Base-by-base conservation (phyloP, 1,284 basidiomycete genomes). In the Phellopilus nigrolimitatus region DNA sequence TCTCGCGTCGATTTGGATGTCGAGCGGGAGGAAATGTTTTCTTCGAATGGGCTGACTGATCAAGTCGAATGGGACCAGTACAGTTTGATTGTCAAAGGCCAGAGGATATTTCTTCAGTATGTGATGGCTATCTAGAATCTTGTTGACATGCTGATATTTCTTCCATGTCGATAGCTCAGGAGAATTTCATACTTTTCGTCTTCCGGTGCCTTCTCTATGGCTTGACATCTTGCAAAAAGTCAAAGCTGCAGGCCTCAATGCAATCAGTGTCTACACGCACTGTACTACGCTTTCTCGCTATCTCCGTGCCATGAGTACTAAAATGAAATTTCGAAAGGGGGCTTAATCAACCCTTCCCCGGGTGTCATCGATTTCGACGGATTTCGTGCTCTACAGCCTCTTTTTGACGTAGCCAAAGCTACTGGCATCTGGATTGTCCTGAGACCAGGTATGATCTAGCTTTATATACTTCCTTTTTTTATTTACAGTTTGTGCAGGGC, bases 101-200 rank as follows among this genome's bases (percentile, higher is more conserved):
- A 55, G 42, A 25, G 53, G 27, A 43, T 55, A 31, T 55, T 55
- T 37, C 38, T 55, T n/a, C 47, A 55, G 53, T 55, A 34, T n/a
- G 48, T 37, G 7, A 7, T 42, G 10, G 39, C 9, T n/a, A n/a
- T n/a, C n/a, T n/a, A n/a, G n/a, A n/a, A n/a, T n/a, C n/a, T n/a
- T n/a, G n/a, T n/a, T n/a, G 27, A 19, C 8, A 33, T 47, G 33
- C 12, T 0, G 31, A 34, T 34, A 40, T 13, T 40, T 21, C 12
- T 13, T 10, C 8, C 8, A 41, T 24, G 4, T 25, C 12, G 15
- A 15, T 22, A 55, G 53, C 49, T 56, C 54, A 1, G 88, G 88
- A 37, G 90, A 92, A 64, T 90, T 92, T 62, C 89, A 92, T 61
- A 81, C 89, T 0, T 93, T 85, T 69, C 78, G 90, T 17, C 69